phyloP scores from a whole-genome alignment of 495 filamentous ascomycete species.

The Talaromyces trachyspermus region DNA sequence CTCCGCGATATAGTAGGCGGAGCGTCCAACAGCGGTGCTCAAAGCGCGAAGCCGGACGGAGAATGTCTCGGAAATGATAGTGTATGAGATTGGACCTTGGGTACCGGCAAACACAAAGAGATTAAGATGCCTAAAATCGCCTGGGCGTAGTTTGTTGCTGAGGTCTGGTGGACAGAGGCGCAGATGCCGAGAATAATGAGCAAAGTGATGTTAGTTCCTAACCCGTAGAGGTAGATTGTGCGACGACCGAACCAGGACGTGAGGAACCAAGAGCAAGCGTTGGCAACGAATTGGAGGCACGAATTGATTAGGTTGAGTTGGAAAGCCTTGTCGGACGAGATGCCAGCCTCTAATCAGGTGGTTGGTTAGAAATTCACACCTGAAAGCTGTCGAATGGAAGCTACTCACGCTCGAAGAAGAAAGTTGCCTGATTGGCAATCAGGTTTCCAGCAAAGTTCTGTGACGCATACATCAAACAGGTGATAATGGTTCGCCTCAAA shows the following conservation, averaged over 20 bases:
- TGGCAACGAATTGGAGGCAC: conserved; percentile 28
- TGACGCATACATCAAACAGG: conserved; percentile 46
- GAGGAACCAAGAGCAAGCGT: conserved; percentile 19
- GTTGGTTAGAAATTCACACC: conserved; percentile 8
- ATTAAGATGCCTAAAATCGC: conserved; percentile 46
- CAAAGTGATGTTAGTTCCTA: conserved; percentile 24
- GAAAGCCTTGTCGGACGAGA: conserved; percentile 19
- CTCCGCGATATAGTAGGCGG: conserved; percentile 32
- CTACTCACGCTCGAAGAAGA: conserved; percentile 22
- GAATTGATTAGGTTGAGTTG: conserved; percentile 31
- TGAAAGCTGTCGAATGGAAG: neutral
- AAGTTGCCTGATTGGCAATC: conserved; percentile 15
- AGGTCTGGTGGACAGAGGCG: conserved; percentile 29
- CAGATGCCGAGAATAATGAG: conserved; percentile 35
- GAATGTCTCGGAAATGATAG: conserved; percentile 50
- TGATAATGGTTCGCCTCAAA: conserved; percentile 58
- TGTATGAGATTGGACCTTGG: conserved; percentile 45
- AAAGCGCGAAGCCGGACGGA: conserved; percentile 43
- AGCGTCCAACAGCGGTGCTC: conserved; percentile 48
- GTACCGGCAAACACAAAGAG: conserved; percentile 38
- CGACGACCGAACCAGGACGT: conserved; percentile 38
- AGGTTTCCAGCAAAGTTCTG: conserved; percentile 30
- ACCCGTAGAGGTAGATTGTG: conserved; percentile 40
- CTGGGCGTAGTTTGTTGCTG: conserved; percentile 34
- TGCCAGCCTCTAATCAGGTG: conserved; percentile 18